A percentile compares a stretch with the other conserved stretches of the same genome.
These are phyloP conservation scores for Kwoniella botswanensis DNA, from an alignment of 768 basidiomycete genomes.

Conservation along the genomic window DNA sequence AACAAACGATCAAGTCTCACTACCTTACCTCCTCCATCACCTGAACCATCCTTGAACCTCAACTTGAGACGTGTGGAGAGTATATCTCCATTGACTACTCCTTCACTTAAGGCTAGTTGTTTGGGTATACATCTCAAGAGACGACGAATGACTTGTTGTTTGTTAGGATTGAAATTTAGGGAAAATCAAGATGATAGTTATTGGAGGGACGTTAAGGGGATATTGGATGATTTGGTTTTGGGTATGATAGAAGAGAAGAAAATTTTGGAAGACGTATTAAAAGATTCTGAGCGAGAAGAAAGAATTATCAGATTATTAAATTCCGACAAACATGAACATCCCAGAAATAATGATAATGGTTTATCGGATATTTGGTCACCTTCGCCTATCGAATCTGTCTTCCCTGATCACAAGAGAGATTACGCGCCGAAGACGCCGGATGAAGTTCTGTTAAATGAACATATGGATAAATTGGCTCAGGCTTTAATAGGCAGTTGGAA, in stretches of 20 bases:
- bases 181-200: constrained; percentile 12
- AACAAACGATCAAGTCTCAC: constrained; percentile 11
- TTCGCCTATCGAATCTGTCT: background rate
- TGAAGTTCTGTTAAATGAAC: constrained; percentile 29
- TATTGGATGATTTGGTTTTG: constrained; percentile 22
- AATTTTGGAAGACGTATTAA: constrained; percentile 16
- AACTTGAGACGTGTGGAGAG: constrained; percentile 23
- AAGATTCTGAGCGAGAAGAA: constrained; percentile 4
- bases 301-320: background rate
- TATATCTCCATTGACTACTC: constrained; percentile 40
- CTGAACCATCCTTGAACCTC: background rate
- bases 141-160: constrained; percentile 48
- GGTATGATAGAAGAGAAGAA: constrained; percentile 16
- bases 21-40: constrained; percentile 1
- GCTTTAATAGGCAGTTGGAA: constrained; percentile 21
- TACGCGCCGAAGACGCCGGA: constrained; percentile 32
- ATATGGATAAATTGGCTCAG: constrained; percentile 20
- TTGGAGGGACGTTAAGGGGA: constrained; percentile 32
- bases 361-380: background rate
- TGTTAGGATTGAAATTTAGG: constrained; percentile 51
- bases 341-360: background rate
- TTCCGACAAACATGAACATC: background rate
- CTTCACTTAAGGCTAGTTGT: constrained; percentile 49
- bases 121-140: constrained; percentile 49
- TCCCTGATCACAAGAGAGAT: constrained; percentile 5